phyloP scores from a whole-genome alignment of 2,329 filamentous ascomycete genomes.

The Colletotrichum viniferum region DNA sequence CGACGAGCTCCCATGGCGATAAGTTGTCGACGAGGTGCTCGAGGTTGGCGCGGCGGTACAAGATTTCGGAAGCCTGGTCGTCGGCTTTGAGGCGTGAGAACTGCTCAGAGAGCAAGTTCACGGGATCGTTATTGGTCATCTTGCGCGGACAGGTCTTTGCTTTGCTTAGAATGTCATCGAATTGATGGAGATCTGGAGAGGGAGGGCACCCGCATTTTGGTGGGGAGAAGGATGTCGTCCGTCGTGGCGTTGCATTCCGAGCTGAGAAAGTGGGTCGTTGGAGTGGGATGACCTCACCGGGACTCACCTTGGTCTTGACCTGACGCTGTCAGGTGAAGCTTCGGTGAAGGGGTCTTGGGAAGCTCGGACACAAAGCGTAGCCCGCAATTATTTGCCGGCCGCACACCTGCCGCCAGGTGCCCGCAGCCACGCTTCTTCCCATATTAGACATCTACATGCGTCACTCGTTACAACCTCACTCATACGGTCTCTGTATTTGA shows the following conservation, averaged over 20 bases:
- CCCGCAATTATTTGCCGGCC: too few relatives aligned
- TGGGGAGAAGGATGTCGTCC: not conserved
- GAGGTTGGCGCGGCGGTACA: not conserved
- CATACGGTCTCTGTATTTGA: not conserved
- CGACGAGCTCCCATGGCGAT: conserved; percentile 8
- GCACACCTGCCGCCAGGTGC: not conserved
- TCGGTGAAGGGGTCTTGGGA: not conserved
- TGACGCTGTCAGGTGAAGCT: not conserved
- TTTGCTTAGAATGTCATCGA: not conserved
- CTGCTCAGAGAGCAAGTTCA: not conserved
- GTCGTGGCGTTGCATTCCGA: not conserved
- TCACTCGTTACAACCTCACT: not conserved
- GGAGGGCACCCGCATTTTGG: not conserved
- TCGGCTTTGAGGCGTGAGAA: not conserved
- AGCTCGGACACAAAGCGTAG: not conserved
- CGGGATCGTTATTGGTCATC: not conserved
- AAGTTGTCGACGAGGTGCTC: not conserved
- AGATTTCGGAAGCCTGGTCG: not conserved
- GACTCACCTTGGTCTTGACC: not conserved
- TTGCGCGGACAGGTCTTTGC: not conserved
- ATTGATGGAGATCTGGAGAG: not conserved
- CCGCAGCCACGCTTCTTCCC: not conserved
- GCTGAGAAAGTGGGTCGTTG: not conserved
- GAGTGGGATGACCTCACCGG: not conserved
- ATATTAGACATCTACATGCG: not conserved